Base-by-base conservation (phyloP, 352 stramenopile genomes). In the Globisporangium spinosum region DNA sequence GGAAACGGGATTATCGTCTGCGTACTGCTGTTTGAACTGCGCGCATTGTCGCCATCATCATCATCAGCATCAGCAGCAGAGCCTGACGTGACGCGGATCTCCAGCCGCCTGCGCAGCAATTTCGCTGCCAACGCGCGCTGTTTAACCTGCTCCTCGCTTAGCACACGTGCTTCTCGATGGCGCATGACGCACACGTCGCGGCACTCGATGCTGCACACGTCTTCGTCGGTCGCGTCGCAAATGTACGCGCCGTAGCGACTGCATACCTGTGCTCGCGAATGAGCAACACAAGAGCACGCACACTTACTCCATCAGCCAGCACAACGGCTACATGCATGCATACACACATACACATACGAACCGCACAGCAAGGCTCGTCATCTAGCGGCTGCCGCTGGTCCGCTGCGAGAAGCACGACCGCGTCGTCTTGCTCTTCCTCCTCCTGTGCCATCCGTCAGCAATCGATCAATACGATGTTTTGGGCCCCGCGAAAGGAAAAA, bases 161-260 rank as follows among this genome's bases (percentile, higher is more conserved):
- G 58, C 63, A 60, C 5, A n/a, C 2, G 51, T 20, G 58, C 53
- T 29, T 65, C 56, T 20, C 56, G 53, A 1, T 69, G 27, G 56
- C 74, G 72, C 3, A 64, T 47, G 0, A 77, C 56, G 55, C 77
- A 87, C 7, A 78, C 12, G 47, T 92, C 77, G 22, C 86, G 82
- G 61, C 86, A 94, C 65, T 94, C 79, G 7, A 94, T 59, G 68
- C 83, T 93, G 70, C 88, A 96, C 13, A 96, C 88, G 73, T 96
- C 85, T 63, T 94, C 76, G 49, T 94, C 82, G 0, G 88, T 96
- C 27, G 69, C 74, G 59, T 96, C 88, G 61, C 88, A 94, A 57
- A 94, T 74, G 62, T 94, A 96, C 35, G 81, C 84, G 69, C 88
- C 88, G 47, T 81, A 94, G 38, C 83, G 81, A 20, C 79, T 78